These are phyloP conservation scores for Pseudopyrenochaeta lycopersici DNA, from an alignment of 2,329 filamentous ascomycete genomes.

Conservation along the genomic window DNA sequence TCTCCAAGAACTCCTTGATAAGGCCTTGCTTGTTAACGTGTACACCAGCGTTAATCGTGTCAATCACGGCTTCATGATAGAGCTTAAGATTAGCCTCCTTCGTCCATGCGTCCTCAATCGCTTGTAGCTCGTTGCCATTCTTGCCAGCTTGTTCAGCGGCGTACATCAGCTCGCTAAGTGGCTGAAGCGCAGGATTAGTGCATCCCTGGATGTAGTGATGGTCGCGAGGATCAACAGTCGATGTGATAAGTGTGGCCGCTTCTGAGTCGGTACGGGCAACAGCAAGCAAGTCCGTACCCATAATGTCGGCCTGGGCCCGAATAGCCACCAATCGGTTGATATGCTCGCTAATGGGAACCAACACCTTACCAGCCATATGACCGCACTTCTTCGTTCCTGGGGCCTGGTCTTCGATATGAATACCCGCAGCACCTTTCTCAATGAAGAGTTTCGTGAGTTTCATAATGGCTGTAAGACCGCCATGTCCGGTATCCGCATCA, in stretches of 20 bases:
- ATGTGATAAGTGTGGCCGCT: slow-evolving; percentile 95
- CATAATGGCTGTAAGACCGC: slow-evolving; percentile 98
- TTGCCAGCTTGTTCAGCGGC: slow-evolving; percentile 85
- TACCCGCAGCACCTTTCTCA: slow-evolving; percentile 94
- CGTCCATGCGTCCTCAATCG: slow-evolving; percentile 90
- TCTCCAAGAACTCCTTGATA: slow-evolving; percentile 71
- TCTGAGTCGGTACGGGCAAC: slow-evolving; percentile 97
- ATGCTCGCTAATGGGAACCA: slow-evolving; percentile 96
- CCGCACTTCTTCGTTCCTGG: slow-evolving; percentile 99
- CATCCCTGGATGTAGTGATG: slow-evolving; percentile 90
- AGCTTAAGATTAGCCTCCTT: slow-evolving; percentile 81
- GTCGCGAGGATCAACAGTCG: slow-evolving; percentile 94
- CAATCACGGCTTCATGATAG: slow-evolving; percentile 88
- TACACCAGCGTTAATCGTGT: slow-evolving; percentile 76
- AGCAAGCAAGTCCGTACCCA: slow-evolving; percentile 91
- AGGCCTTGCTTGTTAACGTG: slow-evolving; percentile 74
- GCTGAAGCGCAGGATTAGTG: slow-evolving; percentile 85
- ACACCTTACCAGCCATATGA: slow-evolving; percentile 98
- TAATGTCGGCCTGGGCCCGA: slow-evolving; percentile 96
- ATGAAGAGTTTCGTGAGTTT: slow-evolving; percentile 98
- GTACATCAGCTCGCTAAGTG: slow-evolving; percentile 90
- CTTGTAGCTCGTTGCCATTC: slow-evolving; percentile 80
- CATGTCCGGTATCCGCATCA: slow-evolving; percentile 96
- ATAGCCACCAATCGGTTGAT: slow-evolving; percentile 98
- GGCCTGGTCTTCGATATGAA: slow-evolving; percentile 98